phyloP scores from a whole-genome alignment of 805 yeast species.

The Diddensiella caesifluorescens region DNA sequence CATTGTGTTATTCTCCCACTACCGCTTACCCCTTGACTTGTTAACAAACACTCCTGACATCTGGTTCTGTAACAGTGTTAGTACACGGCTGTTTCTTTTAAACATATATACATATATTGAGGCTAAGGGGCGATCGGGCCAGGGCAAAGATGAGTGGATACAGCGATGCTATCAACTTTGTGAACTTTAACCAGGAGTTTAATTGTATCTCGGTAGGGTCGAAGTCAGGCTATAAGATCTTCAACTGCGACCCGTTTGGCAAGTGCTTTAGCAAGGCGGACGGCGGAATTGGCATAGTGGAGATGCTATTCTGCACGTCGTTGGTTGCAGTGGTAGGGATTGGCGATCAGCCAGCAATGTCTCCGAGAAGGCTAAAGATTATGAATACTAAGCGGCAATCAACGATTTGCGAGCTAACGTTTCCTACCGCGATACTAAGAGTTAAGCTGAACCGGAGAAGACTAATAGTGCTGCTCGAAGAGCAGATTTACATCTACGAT shows the following conservation, averaged over 20 bases:
- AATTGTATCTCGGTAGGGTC: slow-evolving; percentile 74
- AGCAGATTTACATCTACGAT: slow-evolving; percentile 84
- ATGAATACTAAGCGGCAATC: slow-evolving; percentile 75
- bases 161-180: slow-evolving; percentile 35
- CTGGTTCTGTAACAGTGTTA: no score
- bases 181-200: slow-evolving; percentile 87
- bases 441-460: slow-evolving; percentile 79
- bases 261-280: slow-evolving; percentile 49
- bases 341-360: slow-evolving; percentile 57
- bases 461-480: slow-evolving; percentile 67
- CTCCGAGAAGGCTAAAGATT: slow-evolving; percentile 77
- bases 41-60: no score
- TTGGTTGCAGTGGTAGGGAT: slow-evolving; percentile 77
- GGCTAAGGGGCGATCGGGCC: no score
- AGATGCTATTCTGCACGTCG: slow-evolving; percentile 87
- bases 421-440: slow-evolving; percentile 67
- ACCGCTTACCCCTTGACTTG: no score
- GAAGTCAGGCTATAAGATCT: slow-evolving; percentile 60
- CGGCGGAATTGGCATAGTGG: slow-evolving; percentile 51
- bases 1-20: no score
- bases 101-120: no score
- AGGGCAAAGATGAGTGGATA: background rate
- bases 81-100: no score
- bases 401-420: slow-evolving; percentile 80
- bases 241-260: slow-evolving; percentile 84